Evolutionary conservation across 371 early-diverging fungal species (phyloP), one percentile per base, ranked within the genome.

Genomic region (Nematocida ironsii): DNA sequence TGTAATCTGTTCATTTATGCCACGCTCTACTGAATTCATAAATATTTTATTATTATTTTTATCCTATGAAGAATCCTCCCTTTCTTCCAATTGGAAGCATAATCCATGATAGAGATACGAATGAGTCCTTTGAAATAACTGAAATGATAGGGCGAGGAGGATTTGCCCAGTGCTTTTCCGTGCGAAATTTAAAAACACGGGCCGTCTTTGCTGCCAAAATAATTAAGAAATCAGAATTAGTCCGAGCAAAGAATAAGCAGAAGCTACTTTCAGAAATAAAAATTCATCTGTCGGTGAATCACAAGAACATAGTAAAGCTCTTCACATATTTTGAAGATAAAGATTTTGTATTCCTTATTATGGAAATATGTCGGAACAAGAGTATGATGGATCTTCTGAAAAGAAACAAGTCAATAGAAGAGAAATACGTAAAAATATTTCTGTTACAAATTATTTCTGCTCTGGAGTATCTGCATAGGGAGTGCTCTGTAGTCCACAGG

Each of bases 311-410:
- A 76, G 96, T 96, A 44, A 89, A 89, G 39, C 94, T 94, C 78
- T 84, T 90, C 64, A 89, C 89, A 48, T 90, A 91, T 73, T 95
- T 95, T 88, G 93, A 94, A 84, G 95, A 95, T 86, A 88, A 88
- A 6, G 87, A 89, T 18, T 92, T 92, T 83, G 92, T 97, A 0
- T 96, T 94, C 86, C 89, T 98, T 81, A 89, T 96, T 20, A 87
- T 98, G 82, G 98, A 98, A 86, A 88, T 94, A 13, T 98, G 98
- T 86, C 91, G 91, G 50, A 92, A 92, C 85, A 90, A 89, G 85
- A 96, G 96, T 0, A 89, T 92, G 58, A 91, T 91, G 62, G 91
- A 91, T 9, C 86, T 98, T 86, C 86, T 96, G 55, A 92, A 90
- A 76, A 87, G 87, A 62, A 89, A 94, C 23, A 89, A 90, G 72